A percentile compares a stretch with the other conserved stretches of the same genome.
Evolutionary conservation across 1,284 basidiomycete genomes (phyloP).

Genomic region (Veloboletus limbatus): DNA sequence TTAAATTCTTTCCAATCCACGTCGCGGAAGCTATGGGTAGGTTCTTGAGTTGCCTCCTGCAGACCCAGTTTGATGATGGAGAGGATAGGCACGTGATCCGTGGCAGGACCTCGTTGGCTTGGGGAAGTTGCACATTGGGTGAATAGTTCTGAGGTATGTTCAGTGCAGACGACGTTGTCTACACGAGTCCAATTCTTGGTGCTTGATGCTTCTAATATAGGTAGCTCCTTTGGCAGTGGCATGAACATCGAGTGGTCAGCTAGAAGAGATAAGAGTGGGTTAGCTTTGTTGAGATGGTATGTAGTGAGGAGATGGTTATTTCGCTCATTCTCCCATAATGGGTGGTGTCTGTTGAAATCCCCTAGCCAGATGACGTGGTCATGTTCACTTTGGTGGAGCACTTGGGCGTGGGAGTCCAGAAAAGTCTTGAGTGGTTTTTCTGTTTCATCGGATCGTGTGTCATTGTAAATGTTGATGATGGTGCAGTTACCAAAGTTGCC

Average conservation of each 20-base stretch:
- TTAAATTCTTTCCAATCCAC: conserved; percentile 11
- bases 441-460: too few species aligned
- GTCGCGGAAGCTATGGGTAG: background rate
- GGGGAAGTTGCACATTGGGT: background rate
- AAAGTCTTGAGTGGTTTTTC: too few species aligned
- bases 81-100: conserved; percentile 8
- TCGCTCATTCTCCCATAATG: conserved; percentile 42
- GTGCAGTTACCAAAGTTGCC: background rate
- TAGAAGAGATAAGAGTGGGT: conserved; percentile 1
- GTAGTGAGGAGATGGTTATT: conserved; percentile 40
- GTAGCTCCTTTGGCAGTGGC: background rate
- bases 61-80: background rate
- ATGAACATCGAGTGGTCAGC: too few species aligned
- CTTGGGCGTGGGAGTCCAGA: too few species aligned
- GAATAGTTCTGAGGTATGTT: background rate
- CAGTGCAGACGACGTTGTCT: conserved; percentile 9
- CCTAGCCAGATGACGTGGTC: background rate
- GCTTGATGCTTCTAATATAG: background rate
- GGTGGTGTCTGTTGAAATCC: conserved; percentile 35
- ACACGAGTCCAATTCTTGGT: conserved; percentile 6
- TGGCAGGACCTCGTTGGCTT: background rate
- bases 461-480: background rate
- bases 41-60: background rate
- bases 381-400: background rate
- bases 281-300: background rate